These are phyloP conservation scores for Candida coquimbonensis DNA, from an alignment of 805 yeast species.

Conservation along the genomic window DNA sequence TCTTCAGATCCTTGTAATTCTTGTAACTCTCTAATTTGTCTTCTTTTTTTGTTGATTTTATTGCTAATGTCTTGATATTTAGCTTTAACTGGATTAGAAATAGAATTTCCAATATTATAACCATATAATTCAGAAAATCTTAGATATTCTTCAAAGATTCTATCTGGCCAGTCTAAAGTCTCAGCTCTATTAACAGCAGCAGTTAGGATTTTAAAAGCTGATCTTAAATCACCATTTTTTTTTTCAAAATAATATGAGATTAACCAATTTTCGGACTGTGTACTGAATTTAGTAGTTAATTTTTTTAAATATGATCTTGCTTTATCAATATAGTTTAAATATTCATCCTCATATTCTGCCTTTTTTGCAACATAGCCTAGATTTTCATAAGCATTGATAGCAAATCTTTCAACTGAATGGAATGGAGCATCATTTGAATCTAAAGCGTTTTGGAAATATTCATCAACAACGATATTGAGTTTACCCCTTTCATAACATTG, in stretches of 20 bases:
- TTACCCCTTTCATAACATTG: not conserved
- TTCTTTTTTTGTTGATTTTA: slow-evolving; percentile 21
- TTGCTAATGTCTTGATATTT: slow-evolving; percentile 18
- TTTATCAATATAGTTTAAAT: slow-evolving; percentile 22
- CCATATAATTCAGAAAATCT: slow-evolving; percentile 27
- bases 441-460: slow-evolving; percentile 4
- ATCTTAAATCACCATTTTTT: slow-evolving; percentile 20
- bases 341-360: slow-evolving; percentile 12
- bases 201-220: slow-evolving; percentile 25
- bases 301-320: slow-evolving; percentile 23
- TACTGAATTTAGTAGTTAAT: slow-evolving; percentile 22
- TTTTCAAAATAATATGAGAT: slow-evolving; percentile 35
- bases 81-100: slow-evolving; percentile 19
- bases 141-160: slow-evolving; percentile 38
- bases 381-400: slow-evolving; percentile 29
- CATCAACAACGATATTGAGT: not conserved
- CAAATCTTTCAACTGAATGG: slow-evolving; percentile 38
- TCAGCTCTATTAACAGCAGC: slow-evolving; percentile 25
- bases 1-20: not conserved
- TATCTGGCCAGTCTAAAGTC: slow-evolving; percentile 44
- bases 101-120: no score
- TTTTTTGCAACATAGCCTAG: slow-evolving; percentile 16
- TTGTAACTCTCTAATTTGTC: slow-evolving; percentile 2
- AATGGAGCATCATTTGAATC: slow-evolving; percentile 23
- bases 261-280: slow-evolving; percentile 43